These are phyloP conservation scores for Pseudonitzschia multistriata DNA, from an alignment of 108 stramenopile genomes.

Conservation along the genomic window DNA sequence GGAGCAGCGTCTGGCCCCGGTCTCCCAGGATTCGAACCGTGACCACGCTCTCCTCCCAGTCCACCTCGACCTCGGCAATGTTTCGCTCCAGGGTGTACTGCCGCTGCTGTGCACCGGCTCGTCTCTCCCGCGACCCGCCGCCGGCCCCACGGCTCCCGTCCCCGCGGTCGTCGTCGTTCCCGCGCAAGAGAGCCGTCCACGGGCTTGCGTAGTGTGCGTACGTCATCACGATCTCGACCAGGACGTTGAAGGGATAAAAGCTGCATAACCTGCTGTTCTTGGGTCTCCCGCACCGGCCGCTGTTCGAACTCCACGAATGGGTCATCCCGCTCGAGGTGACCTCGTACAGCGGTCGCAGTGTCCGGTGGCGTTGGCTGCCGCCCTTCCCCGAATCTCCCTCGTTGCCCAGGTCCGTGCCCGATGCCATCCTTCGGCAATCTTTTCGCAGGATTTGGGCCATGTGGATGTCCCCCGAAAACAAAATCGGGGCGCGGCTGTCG, in stretches of 20 bases:
- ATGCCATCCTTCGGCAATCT: conserved; percentile 35
- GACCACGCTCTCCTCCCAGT: conserved; percentile 43
- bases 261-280: conserved; percentile 27
- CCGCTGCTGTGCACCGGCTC: background rate
- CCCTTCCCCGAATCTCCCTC: background rate
- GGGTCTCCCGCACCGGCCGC: conserved; percentile 39
- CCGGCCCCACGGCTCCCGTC: background rate
- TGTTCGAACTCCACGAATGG: conserved; percentile 69
- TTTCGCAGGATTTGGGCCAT: conserved; percentile 73
- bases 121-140: background rate
- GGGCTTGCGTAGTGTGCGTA: conserved; percentile 46
- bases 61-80: conserved; percentile 81
- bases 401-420: background rate
- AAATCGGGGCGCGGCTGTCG: conserved; percentile 41
- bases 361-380: background rate
- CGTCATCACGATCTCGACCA: conserved; percentile 15
- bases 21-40: conserved; percentile 31
- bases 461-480: conserved; percentile 81
- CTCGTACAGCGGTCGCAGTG: conserved; percentile 55
- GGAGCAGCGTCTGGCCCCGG: conserved; percentile 13
- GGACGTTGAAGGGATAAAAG: conserved; percentile 14
- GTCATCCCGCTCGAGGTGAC: conserved; percentile 79
- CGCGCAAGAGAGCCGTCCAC: conserved; percentile 39
- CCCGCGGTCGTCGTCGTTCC: conserved; percentile 5
- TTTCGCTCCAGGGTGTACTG: conserved; percentile 71